These are phyloP conservation scores for Chrysosphaeria jannelii DNA, from an alignment of 2,329 filamentous ascomycete species.

Conservation along the genomic window DNA sequence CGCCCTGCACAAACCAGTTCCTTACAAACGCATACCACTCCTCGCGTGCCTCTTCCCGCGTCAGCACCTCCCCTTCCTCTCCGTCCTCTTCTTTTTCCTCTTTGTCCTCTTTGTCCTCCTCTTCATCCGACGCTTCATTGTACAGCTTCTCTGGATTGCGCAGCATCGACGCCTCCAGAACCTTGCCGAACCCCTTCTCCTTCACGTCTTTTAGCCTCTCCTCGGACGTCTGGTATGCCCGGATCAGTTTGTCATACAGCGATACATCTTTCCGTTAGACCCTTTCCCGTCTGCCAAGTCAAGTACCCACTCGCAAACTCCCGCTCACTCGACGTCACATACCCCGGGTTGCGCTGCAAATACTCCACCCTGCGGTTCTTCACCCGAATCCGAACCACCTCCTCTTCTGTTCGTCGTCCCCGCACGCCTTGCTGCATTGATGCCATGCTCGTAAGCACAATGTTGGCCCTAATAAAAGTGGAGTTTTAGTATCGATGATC, in stretches of 20 bases:
- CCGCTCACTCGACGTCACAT: conserved; percentile 28
- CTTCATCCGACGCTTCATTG: conserved; percentile 1
- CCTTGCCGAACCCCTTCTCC: conserved; percentile 46
- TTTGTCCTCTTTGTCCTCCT: conserved; percentile 3
- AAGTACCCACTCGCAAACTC: conserved; percentile 18
- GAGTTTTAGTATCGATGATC: no score
- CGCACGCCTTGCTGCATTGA: no score
- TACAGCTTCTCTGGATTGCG: conserved; percentile 6
- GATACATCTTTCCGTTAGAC: conserved; percentile 29
- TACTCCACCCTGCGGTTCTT: conserved; percentile 59
- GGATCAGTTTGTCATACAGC: conserved; percentile 53
- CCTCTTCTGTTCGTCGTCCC: no score
- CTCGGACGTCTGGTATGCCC: conserved; percentile 39
- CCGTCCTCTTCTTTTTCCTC: conserved; percentile 1
- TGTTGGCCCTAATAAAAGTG: no score
- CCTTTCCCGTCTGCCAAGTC: neutral
- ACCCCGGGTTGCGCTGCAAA: conserved; percentile 39
- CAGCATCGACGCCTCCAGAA: conserved; percentile 47
- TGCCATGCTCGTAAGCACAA: no score
- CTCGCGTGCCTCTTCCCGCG: conserved; percentile 14
- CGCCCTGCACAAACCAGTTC: conserved; percentile 42
- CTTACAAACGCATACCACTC: conserved; percentile 48
- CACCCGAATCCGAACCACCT: conserved; percentile 18
- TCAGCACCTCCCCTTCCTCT: neutral
- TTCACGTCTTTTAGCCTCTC: conserved; percentile 48